Evolutionary conservation across 2,329 filamentous ascomycete species (phyloP).

Genomic region (Verruconis gallopava): DNA sequence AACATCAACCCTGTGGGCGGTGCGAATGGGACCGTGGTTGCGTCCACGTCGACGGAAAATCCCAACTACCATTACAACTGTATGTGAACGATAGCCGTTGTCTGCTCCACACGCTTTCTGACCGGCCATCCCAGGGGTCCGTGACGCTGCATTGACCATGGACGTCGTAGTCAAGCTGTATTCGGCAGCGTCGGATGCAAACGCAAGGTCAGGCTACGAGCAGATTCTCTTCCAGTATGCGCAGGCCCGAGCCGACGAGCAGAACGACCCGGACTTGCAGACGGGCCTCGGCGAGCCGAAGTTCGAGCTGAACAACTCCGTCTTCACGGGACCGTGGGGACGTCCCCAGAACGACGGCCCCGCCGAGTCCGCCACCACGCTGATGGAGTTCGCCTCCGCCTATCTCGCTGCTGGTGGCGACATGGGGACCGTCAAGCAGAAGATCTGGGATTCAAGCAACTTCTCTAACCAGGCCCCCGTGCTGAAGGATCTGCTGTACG

Average conservation of each 20-base stretch:
- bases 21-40: conserved; percentile 19
- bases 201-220: conserved; percentile 15
- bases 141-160: conserved; percentile 32
- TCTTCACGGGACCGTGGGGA: conserved; percentile 28
- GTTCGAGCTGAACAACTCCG: conserved; percentile 26
- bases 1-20: conserved; percentile 21
- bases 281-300: conserved; percentile 31
- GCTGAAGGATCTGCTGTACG: conserved; percentile 33
- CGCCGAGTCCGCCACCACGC: conserved; percentile 28
- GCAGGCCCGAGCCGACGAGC: conserved; percentile 21
- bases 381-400: conserved; percentile 26
- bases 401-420: conserved; percentile 9
- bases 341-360: conserved; percentile 33
- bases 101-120: conserved; percentile 17
- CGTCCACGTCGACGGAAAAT: conserved; percentile 17
- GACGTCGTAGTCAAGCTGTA: conserved; percentile 28
- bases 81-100: conserved; percentile 15
- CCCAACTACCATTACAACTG: conserved; percentile 23
- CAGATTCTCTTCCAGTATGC: conserved; percentile 26
- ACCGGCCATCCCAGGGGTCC: conserved; percentile 12
- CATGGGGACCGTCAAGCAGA: conserved; percentile 24
- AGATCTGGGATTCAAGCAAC: conserved; percentile 17
- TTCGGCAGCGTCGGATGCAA: conserved; percentile 17
- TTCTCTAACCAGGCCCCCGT: conserved; percentile 25
- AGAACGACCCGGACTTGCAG: conserved; percentile 20